Evolutionary conservation across 768 basidiomycete species (phyloP), one percentile per base, ranked within the genome.

Genomic region (Suillus decipiens): DNA sequence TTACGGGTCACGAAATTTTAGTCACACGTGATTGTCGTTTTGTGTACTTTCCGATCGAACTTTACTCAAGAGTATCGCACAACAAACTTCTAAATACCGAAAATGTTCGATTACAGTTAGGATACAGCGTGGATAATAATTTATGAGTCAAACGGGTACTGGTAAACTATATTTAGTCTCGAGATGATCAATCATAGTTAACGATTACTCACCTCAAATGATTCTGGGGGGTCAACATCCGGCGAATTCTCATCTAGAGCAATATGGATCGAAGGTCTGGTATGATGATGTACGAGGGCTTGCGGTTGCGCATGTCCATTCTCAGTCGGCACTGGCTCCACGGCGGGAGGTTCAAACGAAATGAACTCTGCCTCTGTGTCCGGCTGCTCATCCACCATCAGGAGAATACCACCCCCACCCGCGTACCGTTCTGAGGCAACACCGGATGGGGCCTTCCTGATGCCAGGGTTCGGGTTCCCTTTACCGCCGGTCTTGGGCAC

Each of bases 321-420:
- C 48, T 71, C 72, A 10, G 55, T 66, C 12, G 53, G 53, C 22
- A 33, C 51, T 34, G 73, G 72, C 24, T 78, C 76, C 15, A 82
- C 76, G 60, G 80, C 79, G 59, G 85, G 77, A 61, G 86, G 85
- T 3, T 78, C 76, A 47, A 88, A 73, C 68, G 85, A 84, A 62
- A 98, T 89, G 71, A 89, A 89, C 70, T 95, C 91, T 5, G 83
- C 84, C 63, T 85, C 84, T 62, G 89, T 89, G 31, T 83, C 84
- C 11, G 92, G 88, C 67, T 80, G 83, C 53, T 82, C 82, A 76
- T 97, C 95, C 42, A 83, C 78, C 63, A 99, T 75, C 64, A 99
- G 84, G 61, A 99, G 72, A 66, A 99, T 95, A 5, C 95, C 95
- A 51, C 92, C 92, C 22, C 93, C 95, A 42, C 90, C 89, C 42